Conservation (phyloP, 2,329 filamentous ascomycete species). For the Botrytis hyacinthi region DNA sequence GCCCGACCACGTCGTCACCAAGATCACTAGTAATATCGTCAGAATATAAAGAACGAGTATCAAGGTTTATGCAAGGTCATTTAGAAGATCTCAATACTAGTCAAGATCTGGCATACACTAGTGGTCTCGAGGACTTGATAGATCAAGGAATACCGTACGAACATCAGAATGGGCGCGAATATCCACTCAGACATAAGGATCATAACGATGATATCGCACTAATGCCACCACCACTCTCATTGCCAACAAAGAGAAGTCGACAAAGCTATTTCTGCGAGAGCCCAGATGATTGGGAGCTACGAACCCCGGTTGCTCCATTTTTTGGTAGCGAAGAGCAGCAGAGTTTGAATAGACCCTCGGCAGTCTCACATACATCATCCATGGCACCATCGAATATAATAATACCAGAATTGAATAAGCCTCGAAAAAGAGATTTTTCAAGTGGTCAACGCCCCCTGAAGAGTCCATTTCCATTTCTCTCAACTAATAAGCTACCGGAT, state of each 20-base stretch:
- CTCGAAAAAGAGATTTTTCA: slow-evolving; percentile 21
- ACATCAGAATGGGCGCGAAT: neutral
- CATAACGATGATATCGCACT: slow-evolving; percentile 5
- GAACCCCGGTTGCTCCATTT: neutral
- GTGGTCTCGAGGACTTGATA: slow-evolving; percentile 18
- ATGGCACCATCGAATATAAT: neutral
- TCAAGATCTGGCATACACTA: neutral
- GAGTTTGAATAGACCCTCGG: neutral
- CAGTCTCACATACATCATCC: slow-evolving; percentile 5
- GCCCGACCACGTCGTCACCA: neutral
- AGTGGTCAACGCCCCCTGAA: slow-evolving; percentile 26
- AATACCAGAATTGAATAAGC: neutral
- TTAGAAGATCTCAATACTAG: slow-evolving; percentile 1
- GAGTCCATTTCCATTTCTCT: slow-evolving; percentile 28
- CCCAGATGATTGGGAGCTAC: neutral
- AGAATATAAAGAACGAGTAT: slow-evolving; percentile 16
- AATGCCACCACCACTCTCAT: slow-evolving; percentile 8
- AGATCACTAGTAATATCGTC: slow-evolving; percentile 8
- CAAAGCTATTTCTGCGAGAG: slow-evolving; percentile 12
- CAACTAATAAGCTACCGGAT: slow-evolving; percentile 11
- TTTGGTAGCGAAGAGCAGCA: neutral
- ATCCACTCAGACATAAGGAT: neutral
- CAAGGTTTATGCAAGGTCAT: slow-evolving; percentile 1
- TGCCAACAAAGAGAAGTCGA: slow-evolving; percentile 7
- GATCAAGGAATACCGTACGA: slow-evolving; percentile 20